Evolutionary conservation across 306 rosid genomes (phyloP), one percentile per base, ranked within the genome.

Genomic region (Cicer pinnatifidum): DNA sequence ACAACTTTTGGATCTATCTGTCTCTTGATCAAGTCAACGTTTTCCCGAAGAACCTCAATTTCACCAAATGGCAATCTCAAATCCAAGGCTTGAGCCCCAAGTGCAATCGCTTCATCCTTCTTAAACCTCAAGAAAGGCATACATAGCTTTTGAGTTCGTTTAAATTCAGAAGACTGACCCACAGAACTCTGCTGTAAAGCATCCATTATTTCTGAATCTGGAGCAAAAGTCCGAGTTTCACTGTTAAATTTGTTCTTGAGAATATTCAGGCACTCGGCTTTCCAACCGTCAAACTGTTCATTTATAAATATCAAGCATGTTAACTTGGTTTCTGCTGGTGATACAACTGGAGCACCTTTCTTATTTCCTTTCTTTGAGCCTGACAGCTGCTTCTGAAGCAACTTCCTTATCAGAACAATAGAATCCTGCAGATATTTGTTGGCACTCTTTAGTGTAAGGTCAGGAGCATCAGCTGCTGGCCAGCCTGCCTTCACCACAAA

Each of bases 51-150:
- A 54, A 91, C 92, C 76, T 88, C 91, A 16, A 84, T 79, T 83
- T 93, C 98, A 47, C 98, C 94, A 67, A 91, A 88, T 11, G 96
- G 87, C 70, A 91, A 86, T 82, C 75, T 89, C 86, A 93, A 80
- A 77, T 91, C 87, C 67, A 91, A 78, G 65, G 98, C 98, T 38
- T 86, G 90, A 40, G 54, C 69, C 71, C 98, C 98, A 13, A 93
- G 82, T 38, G 88, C 62, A 73, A 72, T 66, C 43, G 89, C 96
- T 87, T 85, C 88, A 19, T 87, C 97, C 80, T 89, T 90, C 86
- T 90, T 87, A 78, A 87, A 87, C 85, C 88, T 88, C 83, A 92
- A 75, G 88, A 90, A 92, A 58, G 98, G 97, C 98, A 89, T 89
- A 74, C 92, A 89, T 38, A 79, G 72, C 87, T 92, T 89, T 75